Conservation (phyloP, 2,329 filamentous ascomycete species). For the Orbilia brochopaga region DNA sequence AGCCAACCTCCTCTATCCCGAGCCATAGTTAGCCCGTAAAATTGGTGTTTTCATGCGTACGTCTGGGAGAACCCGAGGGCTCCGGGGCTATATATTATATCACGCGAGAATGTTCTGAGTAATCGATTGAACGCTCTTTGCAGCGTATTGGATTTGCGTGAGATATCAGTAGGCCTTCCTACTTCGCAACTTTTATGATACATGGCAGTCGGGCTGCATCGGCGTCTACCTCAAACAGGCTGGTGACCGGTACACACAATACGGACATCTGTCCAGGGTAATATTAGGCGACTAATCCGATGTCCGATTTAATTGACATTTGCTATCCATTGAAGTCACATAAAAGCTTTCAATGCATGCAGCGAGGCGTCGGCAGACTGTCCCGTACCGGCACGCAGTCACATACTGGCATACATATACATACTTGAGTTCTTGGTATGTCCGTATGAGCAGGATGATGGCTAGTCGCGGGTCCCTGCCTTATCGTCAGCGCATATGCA, state of each 20-base stretch:
- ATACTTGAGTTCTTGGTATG: neutral
- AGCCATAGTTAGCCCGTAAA: too few relatives aligned
- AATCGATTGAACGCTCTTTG: neutral
- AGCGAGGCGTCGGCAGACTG: too few relatives aligned
- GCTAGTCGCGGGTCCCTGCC: too few relatives aligned
- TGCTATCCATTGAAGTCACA: too few relatives aligned
- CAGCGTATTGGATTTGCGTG: neutral
- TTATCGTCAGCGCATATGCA: too few relatives aligned
- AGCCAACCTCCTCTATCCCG: too few relatives aligned
- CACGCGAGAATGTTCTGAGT: too few relatives aligned
- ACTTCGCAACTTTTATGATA: neutral
- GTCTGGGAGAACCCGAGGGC: too few relatives aligned
- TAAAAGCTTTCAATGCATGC: too few relatives aligned
- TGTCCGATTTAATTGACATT: too few relatives aligned
- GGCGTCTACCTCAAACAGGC: neutral
- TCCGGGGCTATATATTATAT: slow-evolving; percentile 25
- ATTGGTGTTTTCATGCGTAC: too few relatives aligned
- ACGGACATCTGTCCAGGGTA: neutral
- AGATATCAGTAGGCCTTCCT: neutral
- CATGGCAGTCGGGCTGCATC: neutral
- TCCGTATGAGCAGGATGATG: too few relatives aligned
- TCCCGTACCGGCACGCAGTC: neutral
- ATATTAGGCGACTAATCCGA: neutral
- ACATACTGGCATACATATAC: neutral
- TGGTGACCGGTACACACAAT: neutral